phyloP scores from a whole-genome alignment of 2,329 filamentous ascomycete species.

The Talaromyces marneffei region DNA sequence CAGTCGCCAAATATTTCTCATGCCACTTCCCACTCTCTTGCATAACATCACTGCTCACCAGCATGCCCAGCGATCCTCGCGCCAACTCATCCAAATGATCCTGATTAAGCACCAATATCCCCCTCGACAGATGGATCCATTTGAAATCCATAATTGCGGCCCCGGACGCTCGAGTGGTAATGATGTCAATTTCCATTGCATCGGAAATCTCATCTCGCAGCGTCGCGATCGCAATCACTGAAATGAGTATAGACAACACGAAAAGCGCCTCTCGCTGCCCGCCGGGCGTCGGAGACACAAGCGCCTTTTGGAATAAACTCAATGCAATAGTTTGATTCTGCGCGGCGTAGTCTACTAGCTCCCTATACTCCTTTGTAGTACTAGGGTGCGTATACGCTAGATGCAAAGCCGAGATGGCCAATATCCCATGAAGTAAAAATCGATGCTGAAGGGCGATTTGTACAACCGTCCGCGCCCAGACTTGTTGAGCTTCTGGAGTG shows the following conservation, averaged over 20 bases:
- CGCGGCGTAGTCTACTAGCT: slow-evolving; percentile 8
- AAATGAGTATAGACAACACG: slow-evolving; percentile 8
- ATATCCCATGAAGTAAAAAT: slow-evolving; percentile 25
- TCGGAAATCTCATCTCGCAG: slow-evolving; percentile 6
- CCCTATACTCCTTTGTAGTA: background rate
- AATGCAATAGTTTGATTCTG: slow-evolving; percentile 10
- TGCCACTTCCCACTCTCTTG: background rate
- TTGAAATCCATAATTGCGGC: slow-evolving; percentile 9
- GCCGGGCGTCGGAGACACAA: background rate
- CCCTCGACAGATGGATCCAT: slow-evolving; percentile 14
- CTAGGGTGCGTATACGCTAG: background rate
- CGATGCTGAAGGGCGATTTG: slow-evolving; percentile 23
- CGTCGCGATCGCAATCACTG: background rate
- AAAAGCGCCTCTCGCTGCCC: slow-evolving; percentile 12
- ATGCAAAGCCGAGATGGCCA: slow-evolving; percentile 26
- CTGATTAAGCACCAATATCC: slow-evolving; percentile 3
- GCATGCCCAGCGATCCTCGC: background rate
- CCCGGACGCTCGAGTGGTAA: background rate
- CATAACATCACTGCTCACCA: background rate
- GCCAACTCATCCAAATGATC: background rate
- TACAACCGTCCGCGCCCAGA: slow-evolving; percentile 24
- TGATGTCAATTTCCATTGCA: background rate
- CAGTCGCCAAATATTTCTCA: background rate
- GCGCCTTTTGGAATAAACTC: slow-evolving; percentile 10
- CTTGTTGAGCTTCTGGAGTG: slow-evolving; percentile 13